Evolutionary conservation across 208 protist species (phyloP), one percentile per base, ranked within the genome.

Genomic region (Acanthamoeba healyi): DNA sequence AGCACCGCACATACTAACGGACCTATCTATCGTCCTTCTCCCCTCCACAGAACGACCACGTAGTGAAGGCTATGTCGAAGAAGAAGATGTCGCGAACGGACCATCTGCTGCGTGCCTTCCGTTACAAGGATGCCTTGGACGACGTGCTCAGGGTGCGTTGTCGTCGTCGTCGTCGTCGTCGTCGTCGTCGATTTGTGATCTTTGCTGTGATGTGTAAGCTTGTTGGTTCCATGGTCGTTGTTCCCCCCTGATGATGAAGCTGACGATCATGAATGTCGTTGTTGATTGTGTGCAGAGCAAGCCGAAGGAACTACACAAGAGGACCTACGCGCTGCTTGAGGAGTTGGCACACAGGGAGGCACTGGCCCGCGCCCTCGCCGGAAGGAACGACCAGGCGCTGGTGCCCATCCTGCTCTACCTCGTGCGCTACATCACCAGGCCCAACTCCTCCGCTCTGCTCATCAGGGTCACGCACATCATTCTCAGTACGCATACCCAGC

Each of bases 41-140:
- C 10, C 34, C 6, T 74, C n/a, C 15, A 7, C 51, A 94, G 70
- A 49, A 94, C 7, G 92, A 87, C 79, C 65, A 51, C 32, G 14
- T 56, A 6, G 92, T 91, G 79, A 9, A 72, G 9, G 7, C 22
- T 7, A 40, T 70, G 12, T 70, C 24, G 49, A 65, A 40, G 24
- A 91, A 58, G 26, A 42, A 65, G 32, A 58, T 94, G 26, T 44
- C 15, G 24, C 22, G 19, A 32, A 7, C 86, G 29, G 95, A 96
- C 44, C 44, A 89, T 0, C 81, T 94, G 15, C 34, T 96, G 29
- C 95, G 95, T 29, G 22, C 36, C 15, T 96, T 96, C 77, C 67
- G 94, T 46, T 96, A 96, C 70, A 54, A 74, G n/a, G 67, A 95
- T 22, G 95, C 95, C 24, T 49, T 96, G 3, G 95, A 96, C 65